phyloP scores from a whole-genome alignment of 305 asterid species.

The Withania somnifera region DNA sequence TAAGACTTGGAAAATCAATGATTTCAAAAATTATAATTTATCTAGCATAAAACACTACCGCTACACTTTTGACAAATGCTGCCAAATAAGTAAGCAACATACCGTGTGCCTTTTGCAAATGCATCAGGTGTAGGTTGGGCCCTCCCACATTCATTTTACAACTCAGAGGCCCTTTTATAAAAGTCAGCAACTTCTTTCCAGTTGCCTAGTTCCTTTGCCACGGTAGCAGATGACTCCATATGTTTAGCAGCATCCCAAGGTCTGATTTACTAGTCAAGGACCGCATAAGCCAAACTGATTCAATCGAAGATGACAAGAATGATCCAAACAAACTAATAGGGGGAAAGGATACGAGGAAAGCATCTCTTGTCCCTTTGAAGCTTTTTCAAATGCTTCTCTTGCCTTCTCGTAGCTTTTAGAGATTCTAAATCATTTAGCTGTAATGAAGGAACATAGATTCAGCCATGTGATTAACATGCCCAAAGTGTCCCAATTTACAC shows the following conservation, averaged over 20 bases:
- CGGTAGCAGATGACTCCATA: slow-evolving; percentile 86
- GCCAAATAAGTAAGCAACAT: slow-evolving; percentile 6
- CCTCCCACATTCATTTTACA: slow-evolving; percentile 84
- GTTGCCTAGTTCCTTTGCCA: slow-evolving; percentile 68
- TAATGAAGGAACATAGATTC: slow-evolving; percentile 11
- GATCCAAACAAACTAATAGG: background rate
- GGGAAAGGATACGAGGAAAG: slow-evolving; percentile 65
- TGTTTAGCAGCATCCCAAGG: slow-evolving; percentile 99
- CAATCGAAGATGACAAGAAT: background rate
- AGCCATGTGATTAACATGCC: background rate
- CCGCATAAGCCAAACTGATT: background rate
- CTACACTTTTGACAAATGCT: background rate
- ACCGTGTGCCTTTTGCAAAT: slow-evolving; percentile 97
- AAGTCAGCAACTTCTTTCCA: slow-evolving; percentile 89
- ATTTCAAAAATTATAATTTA: background rate
- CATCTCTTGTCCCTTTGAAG: slow-evolving; percentile 97
- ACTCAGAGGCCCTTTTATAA: slow-evolving; percentile 72
- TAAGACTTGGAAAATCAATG: background rate
- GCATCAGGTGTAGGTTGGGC: slow-evolving; percentile 95
- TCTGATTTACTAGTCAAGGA: slow-evolving; percentile 47
- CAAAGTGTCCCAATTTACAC: background rate
- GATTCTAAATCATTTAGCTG: slow-evolving; percentile 63
- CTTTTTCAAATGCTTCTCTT: slow-evolving; percentile 82
- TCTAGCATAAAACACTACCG: background rate
- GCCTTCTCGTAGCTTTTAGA: slow-evolving; percentile 66